These are phyloP conservation scores for Fusarium chaquense DNA, from an alignment of 2,329 filamentous ascomycete species.

Conservation along the genomic window DNA sequence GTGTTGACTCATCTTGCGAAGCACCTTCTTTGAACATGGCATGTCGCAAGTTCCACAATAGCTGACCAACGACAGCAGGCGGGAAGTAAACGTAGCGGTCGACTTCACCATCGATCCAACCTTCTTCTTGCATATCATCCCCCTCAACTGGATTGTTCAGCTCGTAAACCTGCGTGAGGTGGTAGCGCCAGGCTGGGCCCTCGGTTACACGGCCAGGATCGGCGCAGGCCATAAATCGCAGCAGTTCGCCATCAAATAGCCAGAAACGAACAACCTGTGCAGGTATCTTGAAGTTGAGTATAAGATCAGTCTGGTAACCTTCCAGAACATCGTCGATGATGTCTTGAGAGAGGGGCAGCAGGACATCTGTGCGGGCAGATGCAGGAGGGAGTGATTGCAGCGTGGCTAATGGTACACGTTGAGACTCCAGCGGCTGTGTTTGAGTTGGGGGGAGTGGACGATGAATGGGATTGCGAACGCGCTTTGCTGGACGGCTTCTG, in stretches of 20 bases:
- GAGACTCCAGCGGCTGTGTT: conserved; percentile 55
- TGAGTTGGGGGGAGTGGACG: conserved; percentile 43
- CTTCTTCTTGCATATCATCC: conserved; percentile 64
- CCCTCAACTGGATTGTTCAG: conserved; percentile 70
- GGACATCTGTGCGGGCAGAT: conserved; percentile 64
- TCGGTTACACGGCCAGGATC: conserved; percentile 54
- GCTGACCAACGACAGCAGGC: conserved; percentile 67
- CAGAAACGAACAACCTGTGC: conserved; percentile 69
- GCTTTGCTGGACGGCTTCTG: conserved; percentile 27
- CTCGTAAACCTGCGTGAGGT: conserved; percentile 65
- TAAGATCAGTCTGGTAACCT: conserved; percentile 66
- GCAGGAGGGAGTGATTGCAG: conserved; percentile 62
- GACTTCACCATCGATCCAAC: conserved; percentile 65
- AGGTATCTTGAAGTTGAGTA: conserved; percentile 68
- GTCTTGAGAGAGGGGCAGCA: conserved; percentile 63
- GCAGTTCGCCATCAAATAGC: conserved; percentile 67
- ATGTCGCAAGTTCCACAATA: conserved; percentile 69
- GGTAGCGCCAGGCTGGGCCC: conserved; percentile 47
- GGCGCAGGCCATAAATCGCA: conserved; percentile 71
- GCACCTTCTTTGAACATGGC: conserved; percentile 56
- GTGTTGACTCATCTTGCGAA: conserved; percentile 39
- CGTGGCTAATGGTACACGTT: conserved; percentile 64
- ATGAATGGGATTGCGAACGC: conserved; percentile 48
- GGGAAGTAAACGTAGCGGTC: conserved; percentile 66
- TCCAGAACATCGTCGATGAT: conserved; percentile 63